A percentile compares a stretch with the other conserved stretches of the same genome.
These are phyloP conservation scores for Circinella umbellata DNA, from an alignment of 371 early-diverging fungal genomes.

Conservation along the genomic window DNA sequence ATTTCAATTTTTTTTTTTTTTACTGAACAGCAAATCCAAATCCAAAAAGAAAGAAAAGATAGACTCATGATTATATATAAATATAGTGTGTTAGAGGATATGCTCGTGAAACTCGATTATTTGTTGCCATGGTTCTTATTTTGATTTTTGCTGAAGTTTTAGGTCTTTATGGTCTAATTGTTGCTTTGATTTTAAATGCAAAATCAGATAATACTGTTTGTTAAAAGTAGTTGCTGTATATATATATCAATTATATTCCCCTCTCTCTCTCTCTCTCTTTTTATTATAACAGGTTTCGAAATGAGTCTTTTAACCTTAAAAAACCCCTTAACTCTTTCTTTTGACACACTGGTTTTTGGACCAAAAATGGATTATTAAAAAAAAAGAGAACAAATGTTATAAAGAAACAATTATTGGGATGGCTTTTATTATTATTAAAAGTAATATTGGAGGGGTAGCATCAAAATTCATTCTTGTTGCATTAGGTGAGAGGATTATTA, in stretches of 20 bases:
- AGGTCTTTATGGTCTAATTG: conserved; percentile 90
- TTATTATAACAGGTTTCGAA: neutral
- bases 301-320: too few relatives aligned
- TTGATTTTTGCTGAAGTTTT: conserved; percentile 95
- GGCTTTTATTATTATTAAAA: too few relatives aligned
- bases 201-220: conserved; percentile 62
- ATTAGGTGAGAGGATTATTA: neutral
- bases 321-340: too few relatives aligned
- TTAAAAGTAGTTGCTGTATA: conserved; percentile 18
- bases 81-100: conserved; percentile 79
- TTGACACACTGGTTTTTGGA: too few relatives aligned
- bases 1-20: neutral
- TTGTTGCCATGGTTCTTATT: conserved; percentile 84
- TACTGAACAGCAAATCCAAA: too few relatives aligned
- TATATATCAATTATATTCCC: conserved; percentile 4
- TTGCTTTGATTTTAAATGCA: conserved; percentile 83
- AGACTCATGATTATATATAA: too few relatives aligned
- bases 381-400: too few relatives aligned
- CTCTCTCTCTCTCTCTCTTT: neutral
- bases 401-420: too few relatives aligned
- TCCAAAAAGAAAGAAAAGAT: too few relatives aligned
- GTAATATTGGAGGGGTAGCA: too few relatives aligned
- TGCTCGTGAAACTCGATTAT: conserved; percentile 91
- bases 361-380: too few relatives aligned
- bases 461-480: neutral